phyloP scores from a whole-genome alignment of 176 grass and related monocot genomes.

The Bolboschoenus planiculmis region DNA sequence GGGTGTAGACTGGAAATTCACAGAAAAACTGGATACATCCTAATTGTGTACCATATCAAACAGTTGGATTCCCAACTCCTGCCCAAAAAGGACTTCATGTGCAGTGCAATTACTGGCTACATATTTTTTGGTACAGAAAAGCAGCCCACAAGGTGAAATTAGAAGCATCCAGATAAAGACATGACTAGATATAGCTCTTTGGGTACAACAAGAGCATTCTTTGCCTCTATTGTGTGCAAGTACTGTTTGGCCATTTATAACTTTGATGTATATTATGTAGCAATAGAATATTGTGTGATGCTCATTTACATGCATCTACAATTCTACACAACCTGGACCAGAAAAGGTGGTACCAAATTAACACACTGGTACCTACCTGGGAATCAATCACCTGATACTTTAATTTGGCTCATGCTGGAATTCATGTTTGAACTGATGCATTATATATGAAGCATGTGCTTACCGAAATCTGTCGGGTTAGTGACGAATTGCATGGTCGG shows the following conservation, averaged over 20 bases:
- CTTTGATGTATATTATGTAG: background rate
- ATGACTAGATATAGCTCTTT: background rate
- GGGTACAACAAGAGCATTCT: background rate
- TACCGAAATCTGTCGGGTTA: constrained; percentile 60
- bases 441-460: constrained; percentile 7
- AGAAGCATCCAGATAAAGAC: background rate
- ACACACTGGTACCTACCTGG: background rate
- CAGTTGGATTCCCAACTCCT: background rate
- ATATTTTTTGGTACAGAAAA: background rate
- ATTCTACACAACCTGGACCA: background rate
- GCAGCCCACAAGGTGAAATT: background rate
- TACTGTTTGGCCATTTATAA: background rate
- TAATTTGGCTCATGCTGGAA: background rate
- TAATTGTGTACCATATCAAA: background rate
- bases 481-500: constrained; percentile 58
- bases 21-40: background rate
- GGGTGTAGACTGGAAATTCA: background rate
- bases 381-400: background rate
- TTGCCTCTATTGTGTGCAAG: background rate
- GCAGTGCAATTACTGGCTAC: background rate
- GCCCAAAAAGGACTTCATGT: background rate
- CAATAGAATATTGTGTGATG: background rate
- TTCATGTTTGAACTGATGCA: background rate
- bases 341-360: background rate
- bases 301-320: background rate